Evolutionary conservation across 768 basidiomycete species (phyloP).

Genomic region (Mrakia frigida): DNA sequence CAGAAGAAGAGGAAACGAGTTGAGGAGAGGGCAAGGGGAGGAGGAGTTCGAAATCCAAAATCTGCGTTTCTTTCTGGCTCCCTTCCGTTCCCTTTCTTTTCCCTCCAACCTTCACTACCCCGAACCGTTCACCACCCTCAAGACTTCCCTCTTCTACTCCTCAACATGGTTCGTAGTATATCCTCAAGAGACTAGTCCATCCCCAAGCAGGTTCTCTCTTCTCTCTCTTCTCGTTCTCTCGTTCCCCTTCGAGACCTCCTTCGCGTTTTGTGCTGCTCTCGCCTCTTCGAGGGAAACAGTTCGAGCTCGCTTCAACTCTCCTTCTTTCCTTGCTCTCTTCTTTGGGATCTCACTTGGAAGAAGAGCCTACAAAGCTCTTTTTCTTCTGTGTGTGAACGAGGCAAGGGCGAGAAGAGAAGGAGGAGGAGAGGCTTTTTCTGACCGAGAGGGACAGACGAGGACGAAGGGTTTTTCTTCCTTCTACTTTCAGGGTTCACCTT

Average conservation of each 20-base stretch:
- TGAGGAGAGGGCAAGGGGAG: not conserved
- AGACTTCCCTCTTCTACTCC: slow-evolving; percentile 12
- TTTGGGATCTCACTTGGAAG: not conserved
- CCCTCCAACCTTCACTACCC: not conserved
- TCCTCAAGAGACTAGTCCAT: not conserved
- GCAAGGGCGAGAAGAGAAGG: not conserved
- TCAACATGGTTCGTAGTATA: slow-evolving; percentile 22
- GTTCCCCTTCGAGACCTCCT: not conserved
- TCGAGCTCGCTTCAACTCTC: not conserved
- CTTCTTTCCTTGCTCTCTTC: not conserved
- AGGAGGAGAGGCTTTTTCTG: not conserved
- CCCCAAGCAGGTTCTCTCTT: not conserved
- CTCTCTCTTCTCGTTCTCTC: not conserved
- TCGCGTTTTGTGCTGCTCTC: not conserved
- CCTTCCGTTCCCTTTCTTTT: not conserved
- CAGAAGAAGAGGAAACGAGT: not conserved
- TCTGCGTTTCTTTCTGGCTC: not conserved
- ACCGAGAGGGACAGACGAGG: not conserved
- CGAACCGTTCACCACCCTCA: not conserved
- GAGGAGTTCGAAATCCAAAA: not conserved
- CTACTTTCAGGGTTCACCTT: not conserved
- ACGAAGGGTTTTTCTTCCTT: slow-evolving; percentile 1
- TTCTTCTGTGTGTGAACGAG: not conserved
- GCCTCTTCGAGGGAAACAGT: not conserved
- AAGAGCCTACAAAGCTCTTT: not conserved